phyloP scores from a whole-genome alignment of 345 rosid genomes.

The Hibiscus tridactylites region DNA sequence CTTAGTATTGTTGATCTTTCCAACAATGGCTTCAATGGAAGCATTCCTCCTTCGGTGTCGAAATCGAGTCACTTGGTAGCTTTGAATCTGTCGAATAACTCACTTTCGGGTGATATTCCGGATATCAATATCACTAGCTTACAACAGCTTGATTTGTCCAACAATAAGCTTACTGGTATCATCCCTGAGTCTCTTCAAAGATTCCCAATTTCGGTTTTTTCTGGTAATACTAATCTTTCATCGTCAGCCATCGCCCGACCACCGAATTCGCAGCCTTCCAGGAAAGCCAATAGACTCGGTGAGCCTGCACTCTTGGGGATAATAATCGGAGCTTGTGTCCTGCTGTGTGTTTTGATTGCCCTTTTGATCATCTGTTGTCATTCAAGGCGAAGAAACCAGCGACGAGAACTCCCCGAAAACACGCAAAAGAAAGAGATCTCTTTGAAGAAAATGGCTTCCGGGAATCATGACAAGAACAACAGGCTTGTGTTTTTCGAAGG shows the following conservation, averaged over 20 bases:
- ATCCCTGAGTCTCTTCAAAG: slow-evolving; percentile 56
- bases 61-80: slow-evolving; percentile 39
- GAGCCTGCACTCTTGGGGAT: slow-evolving; percentile 45
- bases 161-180: slow-evolving; percentile 60
- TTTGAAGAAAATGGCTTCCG: slow-evolving; percentile 40
- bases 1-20: slow-evolving; percentile 57
- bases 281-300: slow-evolving; percentile 27
- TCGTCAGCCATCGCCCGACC: no score
- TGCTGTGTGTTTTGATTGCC: no score
- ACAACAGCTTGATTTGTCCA: slow-evolving; percentile 49
- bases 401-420: slow-evolving; percentile 23
- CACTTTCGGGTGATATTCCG: slow-evolving; percentile 66
- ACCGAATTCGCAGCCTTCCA: slow-evolving; percentile 26
- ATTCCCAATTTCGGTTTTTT: slow-evolving; percentile 55
- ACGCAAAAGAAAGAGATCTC: slow-evolving; percentile 37
- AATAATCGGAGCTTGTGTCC: slow-evolving; percentile 22
- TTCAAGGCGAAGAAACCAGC: background rate
- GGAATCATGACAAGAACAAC: slow-evolving; percentile 46
- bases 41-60: slow-evolving; percentile 47
- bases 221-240: slow-evolving; percentile 32
- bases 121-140: slow-evolving; percentile 37
- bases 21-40: slow-evolving; percentile 55
- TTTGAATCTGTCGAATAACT: slow-evolving; percentile 66
- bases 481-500: slow-evolving; percentile 84
- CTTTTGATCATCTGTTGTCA: no score